A percentile compares a stretch with the other conserved stretches of the same genome.
These are phyloP conservation scores for Symmetrospora coprosmae DNA, from an alignment of 768 basidiomycete genomes.

Conservation along the genomic window DNA sequence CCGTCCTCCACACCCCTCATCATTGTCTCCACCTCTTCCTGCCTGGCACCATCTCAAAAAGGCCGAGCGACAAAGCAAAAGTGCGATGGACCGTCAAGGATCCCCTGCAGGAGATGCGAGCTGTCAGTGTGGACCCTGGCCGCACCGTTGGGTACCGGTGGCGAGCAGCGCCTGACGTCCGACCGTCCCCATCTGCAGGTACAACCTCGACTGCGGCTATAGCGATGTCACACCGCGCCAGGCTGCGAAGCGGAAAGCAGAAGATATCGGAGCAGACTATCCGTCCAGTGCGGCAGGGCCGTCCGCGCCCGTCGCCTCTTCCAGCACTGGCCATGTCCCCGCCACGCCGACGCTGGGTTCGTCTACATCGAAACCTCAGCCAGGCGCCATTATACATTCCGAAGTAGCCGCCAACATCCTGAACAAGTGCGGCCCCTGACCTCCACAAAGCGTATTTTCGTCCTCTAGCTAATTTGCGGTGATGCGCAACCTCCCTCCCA, in stretches of 20 bases:
- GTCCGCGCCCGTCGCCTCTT: no score
- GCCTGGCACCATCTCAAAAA: neutral
- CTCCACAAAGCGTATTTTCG: neutral
- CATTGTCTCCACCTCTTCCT: no score
- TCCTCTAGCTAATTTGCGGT: neutral
- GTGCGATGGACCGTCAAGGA: constrained; percentile 15
- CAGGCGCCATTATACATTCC: no score
- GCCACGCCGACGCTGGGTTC: no score
- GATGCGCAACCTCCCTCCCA: neutral
- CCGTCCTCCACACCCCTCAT: neutral
- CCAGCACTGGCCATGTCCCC: no score
- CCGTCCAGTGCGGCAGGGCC: no score
- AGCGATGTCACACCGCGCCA: neutral
- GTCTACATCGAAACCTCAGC: no score
- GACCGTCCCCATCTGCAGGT: no score
- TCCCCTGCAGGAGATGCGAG: constrained; percentile 17
- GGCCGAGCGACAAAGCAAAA: constrained; percentile 18
- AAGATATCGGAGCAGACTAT: neutral
- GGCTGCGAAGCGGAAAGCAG: constrained; percentile 6
- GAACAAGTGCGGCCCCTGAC: neutral
- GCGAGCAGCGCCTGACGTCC: no score
- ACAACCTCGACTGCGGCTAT: constrained; percentile 19
- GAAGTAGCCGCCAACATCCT: constrained; percentile 6
- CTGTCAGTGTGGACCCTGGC: constrained; percentile 15
- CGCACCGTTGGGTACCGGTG: no score